phyloP scores from a whole-genome alignment of 352 stramenopile genomes.

The Phytophthora colocasiae region DNA sequence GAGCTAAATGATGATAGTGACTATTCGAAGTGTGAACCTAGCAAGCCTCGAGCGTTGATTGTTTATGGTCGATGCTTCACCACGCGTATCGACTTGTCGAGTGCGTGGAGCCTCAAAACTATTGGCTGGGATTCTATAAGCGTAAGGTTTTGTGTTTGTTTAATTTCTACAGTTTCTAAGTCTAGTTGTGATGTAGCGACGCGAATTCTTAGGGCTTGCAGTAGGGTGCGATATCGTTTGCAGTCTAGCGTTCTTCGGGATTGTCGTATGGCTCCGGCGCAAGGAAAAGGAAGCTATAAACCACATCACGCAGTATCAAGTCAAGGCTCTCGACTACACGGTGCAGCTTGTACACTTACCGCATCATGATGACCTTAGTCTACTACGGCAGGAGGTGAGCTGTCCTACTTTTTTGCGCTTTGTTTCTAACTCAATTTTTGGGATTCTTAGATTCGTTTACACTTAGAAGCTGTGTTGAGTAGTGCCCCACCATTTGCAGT shows the following conservation, averaged over 20 bases:
- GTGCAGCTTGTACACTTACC: constrained; percentile 79
- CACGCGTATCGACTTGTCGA: constrained; percentile 76
- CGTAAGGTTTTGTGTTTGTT: constrained; percentile 26
- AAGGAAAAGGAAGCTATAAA: constrained; percentile 75
- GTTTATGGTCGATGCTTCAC: constrained; percentile 80
- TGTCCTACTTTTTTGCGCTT: background rate
- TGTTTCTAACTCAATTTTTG: background rate
- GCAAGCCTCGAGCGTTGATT: constrained; percentile 57
- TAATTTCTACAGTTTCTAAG: too few relatives aligned
- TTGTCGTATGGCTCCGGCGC: constrained; percentile 74
- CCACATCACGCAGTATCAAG: constrained; percentile 64
- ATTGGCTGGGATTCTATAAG: constrained; percentile 85
- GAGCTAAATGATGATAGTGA: constrained; percentile 62
- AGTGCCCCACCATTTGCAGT: constrained; percentile 56
- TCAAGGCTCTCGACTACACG: constrained; percentile 81
- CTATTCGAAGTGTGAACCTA: constrained; percentile 52
- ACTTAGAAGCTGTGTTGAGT: constrained; percentile 71
- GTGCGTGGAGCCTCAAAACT: constrained; percentile 77
- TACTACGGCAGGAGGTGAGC: constrained; percentile 68
- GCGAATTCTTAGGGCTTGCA: constrained; percentile 71
- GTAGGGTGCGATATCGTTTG: constrained; percentile 77
- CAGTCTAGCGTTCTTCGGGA: constrained; percentile 69
- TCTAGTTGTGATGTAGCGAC: constrained; percentile 41
- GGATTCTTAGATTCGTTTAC: constrained; percentile 54
- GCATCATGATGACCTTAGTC: constrained; percentile 59